Conservation (phyloP, 352 stramenopile species). For the Globisporangium perplexum region DNA sequence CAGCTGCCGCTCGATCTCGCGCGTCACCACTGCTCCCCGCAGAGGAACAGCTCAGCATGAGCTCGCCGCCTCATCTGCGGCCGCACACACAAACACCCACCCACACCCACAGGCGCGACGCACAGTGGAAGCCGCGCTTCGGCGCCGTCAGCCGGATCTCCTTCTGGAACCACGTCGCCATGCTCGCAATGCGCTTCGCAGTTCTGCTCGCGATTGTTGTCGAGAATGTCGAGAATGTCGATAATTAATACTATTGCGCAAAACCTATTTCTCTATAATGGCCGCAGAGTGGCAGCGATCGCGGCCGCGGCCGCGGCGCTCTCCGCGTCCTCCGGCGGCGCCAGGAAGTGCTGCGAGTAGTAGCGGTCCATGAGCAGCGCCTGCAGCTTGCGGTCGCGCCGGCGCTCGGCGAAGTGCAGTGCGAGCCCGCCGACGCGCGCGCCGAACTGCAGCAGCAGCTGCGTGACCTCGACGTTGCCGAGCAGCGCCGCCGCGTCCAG, state of each 20-base stretch:
- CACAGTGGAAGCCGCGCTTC: slow-evolving; percentile 78
- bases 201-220: no score
- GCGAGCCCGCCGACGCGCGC: slow-evolving; percentile 56
- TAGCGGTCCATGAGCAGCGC: slow-evolving; percentile 57
- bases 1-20: slow-evolving; percentile 54
- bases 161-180: slow-evolving; percentile 83
- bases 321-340: neutral
- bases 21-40: slow-evolving; percentile 59
- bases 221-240: no score
- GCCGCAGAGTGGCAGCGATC: slow-evolving; percentile 1
- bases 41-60: neutral
- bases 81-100: no score
- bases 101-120: no score
- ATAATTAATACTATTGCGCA: no score
- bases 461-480: slow-evolving; percentile 50
- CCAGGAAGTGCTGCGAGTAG: slow-evolving; percentile 44
- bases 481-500: slow-evolving; percentile 66
- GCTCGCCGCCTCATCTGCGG: neutral
- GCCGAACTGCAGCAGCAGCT: slow-evolving; percentile 60
- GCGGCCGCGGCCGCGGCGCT: neutral
- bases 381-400: slow-evolving; percentile 52
- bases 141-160: slow-evolving; percentile 79
- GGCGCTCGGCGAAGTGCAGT: slow-evolving; percentile 71
- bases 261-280: neutral
- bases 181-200: slow-evolving; percentile 7